phyloP scores from a whole-genome alignment of 2,329 filamentous ascomycete species.

The Trichoderma pleuroti region DNA sequence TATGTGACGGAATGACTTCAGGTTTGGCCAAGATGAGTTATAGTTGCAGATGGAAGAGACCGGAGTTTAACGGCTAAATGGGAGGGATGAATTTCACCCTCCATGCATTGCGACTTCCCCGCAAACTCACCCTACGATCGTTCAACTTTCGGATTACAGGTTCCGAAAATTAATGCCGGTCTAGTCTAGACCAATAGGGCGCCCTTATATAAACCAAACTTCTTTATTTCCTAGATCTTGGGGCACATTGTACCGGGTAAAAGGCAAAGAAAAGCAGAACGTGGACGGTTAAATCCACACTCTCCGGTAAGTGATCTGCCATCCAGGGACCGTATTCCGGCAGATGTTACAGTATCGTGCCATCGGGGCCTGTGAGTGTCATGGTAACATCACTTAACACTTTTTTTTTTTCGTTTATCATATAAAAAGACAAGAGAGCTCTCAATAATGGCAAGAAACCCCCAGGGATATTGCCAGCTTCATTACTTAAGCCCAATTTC shows the following conservation, averaged over 20 bases:
- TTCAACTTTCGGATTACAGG: background rate
- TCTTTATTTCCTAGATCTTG: background rate
- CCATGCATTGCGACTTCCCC: background rate
- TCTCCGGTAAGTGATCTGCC: background rate
- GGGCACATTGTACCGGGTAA: background rate
- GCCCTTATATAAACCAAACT: background rate
- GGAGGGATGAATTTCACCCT: background rate
- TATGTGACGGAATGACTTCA: background rate
- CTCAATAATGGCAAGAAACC: background rate
- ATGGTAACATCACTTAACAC: background rate
- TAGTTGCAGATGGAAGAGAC: background rate
- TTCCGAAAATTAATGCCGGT: background rate
- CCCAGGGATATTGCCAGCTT: background rate
- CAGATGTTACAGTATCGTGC: background rate
- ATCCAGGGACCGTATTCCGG: background rate
- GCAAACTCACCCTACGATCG: background rate
- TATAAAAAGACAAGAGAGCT: background rate
- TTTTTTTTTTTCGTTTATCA: background rate
- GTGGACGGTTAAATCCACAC: background rate
- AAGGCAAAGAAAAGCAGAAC: background rate
- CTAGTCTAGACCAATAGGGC: background rate
- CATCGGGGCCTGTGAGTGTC: background rate
- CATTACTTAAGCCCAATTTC: background rate
- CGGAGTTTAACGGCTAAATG: background rate
- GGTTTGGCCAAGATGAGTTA: background rate